Evolutionary conservation across 108 stramenopile species (phyloP), one percentile per base, ranked within the genome.

Genomic region (Cylindrotheca fusiformis): DNA sequence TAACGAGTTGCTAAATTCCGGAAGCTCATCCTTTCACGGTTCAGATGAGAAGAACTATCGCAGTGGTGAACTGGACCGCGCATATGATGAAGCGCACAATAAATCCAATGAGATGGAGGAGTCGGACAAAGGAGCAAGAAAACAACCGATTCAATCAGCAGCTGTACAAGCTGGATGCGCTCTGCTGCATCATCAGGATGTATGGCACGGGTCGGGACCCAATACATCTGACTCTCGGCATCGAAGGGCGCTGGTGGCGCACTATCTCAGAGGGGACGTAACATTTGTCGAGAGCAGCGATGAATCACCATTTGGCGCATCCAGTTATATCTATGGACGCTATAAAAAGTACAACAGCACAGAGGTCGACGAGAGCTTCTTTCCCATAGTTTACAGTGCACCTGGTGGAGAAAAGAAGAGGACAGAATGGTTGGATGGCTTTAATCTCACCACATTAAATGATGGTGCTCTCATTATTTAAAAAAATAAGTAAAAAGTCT

Each of bases 261-360:
- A 74, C 48, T 67, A 61, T 5, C 17, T 74, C 8, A 21, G 32
- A 19, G 73, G 73, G 2, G 45, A 74, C 26, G 67, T 74, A 6
- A 41, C 36, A 6, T 41, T 41, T 41, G 36, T 41, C 10, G 36
- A 41, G 36, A n/a, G n/a, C n/a, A 14, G 14, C 14, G 36, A 41
- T 41, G 10, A 41, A 10, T 41, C 58, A 10, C 44, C 32, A 17
- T 60, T 28, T 28, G 58, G 58, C 17, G 5, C 5, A 4, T 6
- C 58, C 6, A 46, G 19, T 18, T 86, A 83, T 51, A 86, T 86
- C 24, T 86, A 86, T 58, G 79, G 82, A 21, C 41, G 82, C 28
- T 85, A 85, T 51, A 53, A 56, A 48, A 6, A 52, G 18, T 51
- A 29, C 18, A 56, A 60, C 6, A 29, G 28, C 2, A 30, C 23